Evolutionary conservation across 2,329 filamentous ascomycete genomes (phyloP).

Genomic region (Neonectria ditissima): DNA sequence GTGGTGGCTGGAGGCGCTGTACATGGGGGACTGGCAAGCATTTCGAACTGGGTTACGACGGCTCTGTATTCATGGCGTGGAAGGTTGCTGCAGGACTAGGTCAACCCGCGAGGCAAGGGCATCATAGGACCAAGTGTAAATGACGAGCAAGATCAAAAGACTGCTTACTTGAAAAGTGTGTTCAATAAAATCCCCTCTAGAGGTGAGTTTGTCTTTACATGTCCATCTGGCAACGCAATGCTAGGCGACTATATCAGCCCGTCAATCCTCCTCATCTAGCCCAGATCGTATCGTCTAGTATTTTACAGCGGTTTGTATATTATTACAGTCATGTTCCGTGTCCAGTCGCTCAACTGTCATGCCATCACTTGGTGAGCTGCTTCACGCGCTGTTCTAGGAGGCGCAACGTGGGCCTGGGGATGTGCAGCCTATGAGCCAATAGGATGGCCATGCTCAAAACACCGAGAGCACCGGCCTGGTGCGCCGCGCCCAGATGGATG

Average conservation of each 20-base stretch:
- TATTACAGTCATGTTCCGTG: constrained; percentile 37
- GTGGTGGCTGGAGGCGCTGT: not conserved
- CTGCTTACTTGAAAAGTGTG: constrained; percentile 26
- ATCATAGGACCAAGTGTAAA: not conserved
- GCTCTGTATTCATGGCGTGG: not conserved
- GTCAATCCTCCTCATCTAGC: constrained; percentile 26
- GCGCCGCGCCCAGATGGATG: constrained; percentile 85
- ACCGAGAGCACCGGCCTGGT: constrained; percentile 91
- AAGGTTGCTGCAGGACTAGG: not conserved
- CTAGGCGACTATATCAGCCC: constrained; percentile 22
- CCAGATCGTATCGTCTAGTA: constrained; percentile 38
- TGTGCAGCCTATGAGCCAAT: constrained; percentile 80
- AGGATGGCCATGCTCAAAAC: constrained; percentile 86
- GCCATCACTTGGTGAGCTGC: constrained; percentile 41
- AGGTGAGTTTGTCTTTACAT: constrained; percentile 35
- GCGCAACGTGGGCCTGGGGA: constrained; percentile 74
- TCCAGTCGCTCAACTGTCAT: constrained; percentile 30
- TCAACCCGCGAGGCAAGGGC: not conserved
- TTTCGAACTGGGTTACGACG: not conserved
- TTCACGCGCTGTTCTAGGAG: constrained; percentile 67
- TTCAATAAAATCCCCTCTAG: constrained; percentile 27
- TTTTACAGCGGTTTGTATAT: constrained; percentile 40
- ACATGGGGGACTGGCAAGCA: not conserved
- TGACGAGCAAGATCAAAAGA: constrained; percentile 23
- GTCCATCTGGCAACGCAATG: constrained; percentile 13